Base-by-base conservation (phyloP, 306 rosid species). In the Glycyrrhiza uralensis region DNA sequence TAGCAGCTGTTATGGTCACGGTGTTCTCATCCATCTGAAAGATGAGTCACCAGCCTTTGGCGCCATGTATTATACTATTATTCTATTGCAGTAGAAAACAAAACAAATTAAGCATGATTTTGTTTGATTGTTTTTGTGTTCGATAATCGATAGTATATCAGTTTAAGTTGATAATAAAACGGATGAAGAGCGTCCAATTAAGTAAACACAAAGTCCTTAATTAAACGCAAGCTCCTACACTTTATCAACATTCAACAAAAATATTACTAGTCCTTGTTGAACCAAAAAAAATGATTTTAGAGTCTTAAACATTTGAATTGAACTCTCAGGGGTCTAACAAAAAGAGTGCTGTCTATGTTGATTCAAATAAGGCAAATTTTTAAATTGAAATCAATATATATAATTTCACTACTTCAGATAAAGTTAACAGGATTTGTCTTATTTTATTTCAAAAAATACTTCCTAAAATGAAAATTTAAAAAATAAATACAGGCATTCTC, bases 71-170 rank as follows among this genome's bases (percentile, higher is more conserved):
- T 14, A 1, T 17, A 0, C 9, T 47, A 2, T 18, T 47, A 47
- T 22, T 57, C 39, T 23, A 26, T 10, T 54, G 24, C 15, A 32
- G n/a, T 19, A 19, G 5, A 54, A 54, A 38, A 60, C 47, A 58
- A 71, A 72, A 57, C 51, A 46, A 59, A n/a, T n/a, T n/a, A n/a
- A 59, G 18, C 50, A 30, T 30, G 17, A n/a, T 42, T 71, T 57
- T 44, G 46, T 42, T 12, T 30, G 58, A 12, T 7, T 15, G 45
- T 6, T 22, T n/a, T 69, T 51, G 51, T 0, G 20, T 7, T 3
- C 1, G 2, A 39, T 22, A 7, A 11, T 3, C 1, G 2, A 39
- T 22, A 7, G 18, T 11, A 12, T 4, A 19, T 17, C 14, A 8
- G 26, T 17, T 8, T 1, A 5, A 1, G 19, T 14, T 18, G 1